Evolutionary conservation across 2,329 filamentous ascomycete species (phyloP).

Genomic region (Paraphaeosphaeria minitans): DNA sequence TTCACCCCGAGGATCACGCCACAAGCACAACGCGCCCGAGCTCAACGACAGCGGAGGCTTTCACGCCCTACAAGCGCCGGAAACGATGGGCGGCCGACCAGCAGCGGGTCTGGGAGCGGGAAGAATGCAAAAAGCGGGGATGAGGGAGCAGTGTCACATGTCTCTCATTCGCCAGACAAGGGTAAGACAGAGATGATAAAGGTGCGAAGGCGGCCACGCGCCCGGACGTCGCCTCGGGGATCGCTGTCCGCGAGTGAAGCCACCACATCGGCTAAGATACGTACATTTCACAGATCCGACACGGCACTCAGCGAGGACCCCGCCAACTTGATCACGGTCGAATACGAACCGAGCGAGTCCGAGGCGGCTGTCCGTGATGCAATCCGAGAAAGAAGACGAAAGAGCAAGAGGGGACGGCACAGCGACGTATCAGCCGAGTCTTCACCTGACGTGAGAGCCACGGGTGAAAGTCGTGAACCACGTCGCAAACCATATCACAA

Average conservation of each 20-base stretch:
- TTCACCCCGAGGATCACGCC: conserved; percentile 36
- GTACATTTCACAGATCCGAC: conserved; percentile 29
- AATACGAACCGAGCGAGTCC: conserved; percentile 31
- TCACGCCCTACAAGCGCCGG: conserved; percentile 39
- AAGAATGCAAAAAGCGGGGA: conserved; percentile 27
- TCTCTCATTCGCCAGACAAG: conserved; percentile 28
- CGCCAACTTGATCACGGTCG: conserved; percentile 33
- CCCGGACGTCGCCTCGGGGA: conserved; percentile 36
- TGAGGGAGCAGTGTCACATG: conserved; percentile 18
- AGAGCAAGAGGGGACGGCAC: conserved; percentile 33
- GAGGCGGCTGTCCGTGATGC: conserved; percentile 27
- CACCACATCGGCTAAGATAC: conserved; percentile 23
- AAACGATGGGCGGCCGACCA: conserved; percentile 39
- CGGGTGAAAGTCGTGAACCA: conserved; percentile 21
- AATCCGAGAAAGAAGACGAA: conserved; percentile 34
- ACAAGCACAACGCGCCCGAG: conserved; percentile 32
- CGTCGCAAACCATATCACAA: conserved; percentile 34
- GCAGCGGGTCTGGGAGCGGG: conserved; percentile 41
- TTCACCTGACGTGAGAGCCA: conserved; percentile 25
- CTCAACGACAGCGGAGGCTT: conserved; percentile 30
- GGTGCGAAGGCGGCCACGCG: conserved; percentile 34
- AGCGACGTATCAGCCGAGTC: conserved; percentile 34
- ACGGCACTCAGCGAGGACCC: conserved; percentile 31
- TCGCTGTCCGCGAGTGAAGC: conserved; percentile 42
- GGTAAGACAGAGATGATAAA: conserved; percentile 32